These are phyloP conservation scores for Rhodosporidiobolus odoratus DNA, from an alignment of 768 basidiomycete species.

Conservation along the genomic window DNA sequence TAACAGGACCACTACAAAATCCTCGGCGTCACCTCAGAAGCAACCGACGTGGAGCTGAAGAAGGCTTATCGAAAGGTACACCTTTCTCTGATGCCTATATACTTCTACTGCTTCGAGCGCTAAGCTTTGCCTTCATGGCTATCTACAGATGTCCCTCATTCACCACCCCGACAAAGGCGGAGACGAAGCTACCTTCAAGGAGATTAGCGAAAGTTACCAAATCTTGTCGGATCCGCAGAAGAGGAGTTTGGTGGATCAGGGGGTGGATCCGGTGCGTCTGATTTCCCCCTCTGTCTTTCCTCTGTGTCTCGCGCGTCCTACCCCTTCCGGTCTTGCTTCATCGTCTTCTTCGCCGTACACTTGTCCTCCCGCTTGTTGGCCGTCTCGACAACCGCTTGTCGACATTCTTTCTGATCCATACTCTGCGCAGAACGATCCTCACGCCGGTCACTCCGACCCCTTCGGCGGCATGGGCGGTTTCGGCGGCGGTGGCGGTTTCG, in stretches of 20 bases:
- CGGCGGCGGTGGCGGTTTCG: slow-evolving; percentile 31
- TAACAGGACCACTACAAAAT: slow-evolving; percentile 39
- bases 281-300: no score
- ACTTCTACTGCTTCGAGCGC: slow-evolving; percentile 37
- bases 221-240: slow-evolving; percentile 68
- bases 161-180: slow-evolving; percentile 60
- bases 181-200: slow-evolving; percentile 92
- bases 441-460: slow-evolving; percentile 13
- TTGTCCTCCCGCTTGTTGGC: no score
- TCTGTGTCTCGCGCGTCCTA: no score
- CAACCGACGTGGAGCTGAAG: slow-evolving; percentile 51
- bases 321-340: no score
- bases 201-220: slow-evolving; percentile 69
- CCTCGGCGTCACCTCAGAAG: slow-evolving; percentile 47
- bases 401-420: no score
- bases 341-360: no score
- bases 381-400: no score
- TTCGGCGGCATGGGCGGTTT: slow-evolving; percentile 32
- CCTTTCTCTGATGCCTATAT: slow-evolving; percentile 56
- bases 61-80: slow-evolving; percentile 72
- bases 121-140: background rate
- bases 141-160: slow-evolving; percentile 24
- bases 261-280: slow-evolving; percentile 37
- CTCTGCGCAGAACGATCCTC: slow-evolving; percentile 9
- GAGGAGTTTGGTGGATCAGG: slow-evolving; percentile 38